phyloP scores from a whole-genome alignment of 495 filamentous ascomycete genomes.

The Xylaria castorea region DNA sequence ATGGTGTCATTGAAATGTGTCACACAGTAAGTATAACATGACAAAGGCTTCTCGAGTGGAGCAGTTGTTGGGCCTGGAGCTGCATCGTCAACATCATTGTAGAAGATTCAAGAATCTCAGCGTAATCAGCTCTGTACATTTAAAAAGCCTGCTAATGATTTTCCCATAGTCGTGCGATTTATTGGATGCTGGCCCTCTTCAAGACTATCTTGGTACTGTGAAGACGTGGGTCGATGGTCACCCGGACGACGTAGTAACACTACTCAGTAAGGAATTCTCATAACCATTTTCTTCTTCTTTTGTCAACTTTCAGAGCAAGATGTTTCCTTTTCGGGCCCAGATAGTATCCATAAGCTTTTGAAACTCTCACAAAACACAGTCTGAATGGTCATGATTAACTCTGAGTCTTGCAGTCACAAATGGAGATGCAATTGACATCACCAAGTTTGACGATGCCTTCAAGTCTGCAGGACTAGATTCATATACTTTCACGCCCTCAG shows the following conservation, averaged over 20 bases:
- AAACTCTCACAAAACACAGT: too few relatives aligned
- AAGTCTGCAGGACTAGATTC: conserved; percentile 64
- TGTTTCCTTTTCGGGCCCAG: too few relatives aligned
- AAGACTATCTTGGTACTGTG: conserved; percentile 68
- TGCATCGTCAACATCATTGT: not conserved
- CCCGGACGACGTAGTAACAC: conserved; percentile 80
- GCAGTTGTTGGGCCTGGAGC: not conserved
- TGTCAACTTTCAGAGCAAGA: too few relatives aligned
- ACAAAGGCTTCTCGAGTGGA: not conserved
- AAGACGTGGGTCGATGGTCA: conserved; percentile 71
- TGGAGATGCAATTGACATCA: conserved; percentile 65
- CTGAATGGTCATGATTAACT: too few relatives aligned
- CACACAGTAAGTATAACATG: conserved; percentile 55
- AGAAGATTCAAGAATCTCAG: not conserved
- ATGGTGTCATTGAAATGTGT: conserved; percentile 56
- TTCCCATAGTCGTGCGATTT: conserved; percentile 63
- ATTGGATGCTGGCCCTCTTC: conserved; percentile 72
- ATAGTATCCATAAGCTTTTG: too few relatives aligned
- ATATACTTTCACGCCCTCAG: conserved; percentile 69
- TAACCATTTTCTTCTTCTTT: too few relatives aligned
- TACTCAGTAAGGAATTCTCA: too few relatives aligned
- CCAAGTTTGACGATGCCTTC: conserved; percentile 65
- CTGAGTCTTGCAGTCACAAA: too few relatives aligned
- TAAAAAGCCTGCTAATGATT: not conserved
- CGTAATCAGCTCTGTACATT: not conserved